A percentile compares a stretch with the other conserved stretches of the same genome.
phyloP scores from a whole-genome alignment of 2,329 filamentous ascomycete genomes.

The Hyphodiscus sp. region DNA sequence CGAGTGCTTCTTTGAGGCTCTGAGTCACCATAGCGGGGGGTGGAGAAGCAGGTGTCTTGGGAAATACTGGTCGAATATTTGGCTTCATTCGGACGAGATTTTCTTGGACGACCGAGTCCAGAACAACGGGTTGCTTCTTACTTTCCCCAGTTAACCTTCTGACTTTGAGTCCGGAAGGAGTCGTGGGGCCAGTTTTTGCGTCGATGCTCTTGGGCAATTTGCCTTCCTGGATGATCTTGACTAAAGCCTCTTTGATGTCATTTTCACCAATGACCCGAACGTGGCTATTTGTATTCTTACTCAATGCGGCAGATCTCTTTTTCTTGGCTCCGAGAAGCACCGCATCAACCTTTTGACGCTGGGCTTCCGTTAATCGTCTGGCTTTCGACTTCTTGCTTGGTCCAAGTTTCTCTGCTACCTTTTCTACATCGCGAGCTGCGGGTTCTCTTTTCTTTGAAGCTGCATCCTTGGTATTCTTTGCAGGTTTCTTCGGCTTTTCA shows the following conservation, averaged over 20 bases:
- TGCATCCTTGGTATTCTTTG: neutral
- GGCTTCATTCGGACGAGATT: too few species aligned
- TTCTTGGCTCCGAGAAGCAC: neutral
- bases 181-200: neutral
- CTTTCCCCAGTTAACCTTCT: neutral
- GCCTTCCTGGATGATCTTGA: conserved; percentile 1
- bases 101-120: too few species aligned
- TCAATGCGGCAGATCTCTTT: neutral
- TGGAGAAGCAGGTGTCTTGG: too few species aligned
- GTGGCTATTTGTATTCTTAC: neutral
- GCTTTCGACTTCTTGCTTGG: neutral
- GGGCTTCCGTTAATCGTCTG: neutral
- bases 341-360: neutral
- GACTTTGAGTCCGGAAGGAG: neutral
- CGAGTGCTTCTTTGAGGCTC: too few species aligned
- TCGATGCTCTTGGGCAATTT: neutral
- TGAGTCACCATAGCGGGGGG: too few species aligned
- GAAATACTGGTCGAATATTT: too few species aligned
- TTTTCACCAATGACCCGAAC: neutral
- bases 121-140: neutral
- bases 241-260: neutral
- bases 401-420: neutral
- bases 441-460: neutral
- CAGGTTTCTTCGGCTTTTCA: neutral
- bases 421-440: neutral